These are phyloP conservation scores for Zygoascus ofunaensis DNA, from an alignment of 805 yeast genomes.

Conservation along the genomic window DNA sequence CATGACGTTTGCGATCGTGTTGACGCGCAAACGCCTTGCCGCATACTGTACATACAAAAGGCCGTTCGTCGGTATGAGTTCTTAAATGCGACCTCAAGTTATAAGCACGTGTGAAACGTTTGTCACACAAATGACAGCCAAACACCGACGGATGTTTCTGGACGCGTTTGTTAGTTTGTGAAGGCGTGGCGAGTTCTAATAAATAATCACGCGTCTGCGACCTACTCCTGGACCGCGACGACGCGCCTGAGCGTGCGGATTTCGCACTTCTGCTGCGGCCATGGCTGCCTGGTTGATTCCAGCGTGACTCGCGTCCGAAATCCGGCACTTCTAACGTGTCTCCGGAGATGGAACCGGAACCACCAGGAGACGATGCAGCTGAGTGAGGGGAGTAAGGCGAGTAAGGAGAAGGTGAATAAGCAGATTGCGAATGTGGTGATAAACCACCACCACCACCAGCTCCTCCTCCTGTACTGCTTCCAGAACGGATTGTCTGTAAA, in stretches of 20 bases:
- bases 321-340: neutral
- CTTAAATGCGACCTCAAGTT: conserved; percentile 84
- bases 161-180: conserved; percentile 42
- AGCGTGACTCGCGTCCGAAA: neutral
- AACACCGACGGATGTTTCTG: conserved; percentile 68
- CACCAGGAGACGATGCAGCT: neutral
- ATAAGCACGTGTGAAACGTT: conserved; percentile 84
- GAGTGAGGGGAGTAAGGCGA: neutral
- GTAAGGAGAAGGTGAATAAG: no score
- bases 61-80: conserved; percentile 73
- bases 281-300: neutral
- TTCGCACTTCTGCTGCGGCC: conserved; percentile 1
- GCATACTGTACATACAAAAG: conserved; percentile 57
- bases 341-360: neutral
- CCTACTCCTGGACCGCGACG: conserved; percentile 8
- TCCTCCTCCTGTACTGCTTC: neutral
- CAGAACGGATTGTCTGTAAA: neutral
- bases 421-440: no score
- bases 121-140: conserved; percentile 75
- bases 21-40: conserved; percentile 64
- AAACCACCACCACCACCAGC: no score
- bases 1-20: conserved; percentile 71
- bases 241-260: conserved; percentile 4
- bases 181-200: conserved; percentile 56
- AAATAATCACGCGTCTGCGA: conserved; percentile 42